Conservation (phyloP, 805 yeast genomes). For the Yamadazyma sp. region DNA sequence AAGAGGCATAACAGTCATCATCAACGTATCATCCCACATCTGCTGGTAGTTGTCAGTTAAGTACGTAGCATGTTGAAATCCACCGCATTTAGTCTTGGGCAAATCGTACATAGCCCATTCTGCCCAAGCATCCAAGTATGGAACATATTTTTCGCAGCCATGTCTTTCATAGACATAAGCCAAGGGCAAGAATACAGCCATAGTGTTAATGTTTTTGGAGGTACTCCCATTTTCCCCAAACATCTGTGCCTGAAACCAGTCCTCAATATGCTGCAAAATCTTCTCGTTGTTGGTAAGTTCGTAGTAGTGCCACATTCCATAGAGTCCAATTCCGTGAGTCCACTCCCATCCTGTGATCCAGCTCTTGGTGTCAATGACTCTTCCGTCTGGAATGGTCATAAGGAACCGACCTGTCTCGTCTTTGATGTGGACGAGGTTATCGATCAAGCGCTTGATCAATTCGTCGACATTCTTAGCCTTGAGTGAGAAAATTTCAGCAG, state of each 20-base stretch:
- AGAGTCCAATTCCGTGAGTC: slow-evolving; percentile 39
- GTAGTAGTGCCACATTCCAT: slow-evolving; percentile 39
- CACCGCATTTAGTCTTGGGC: slow-evolving; percentile 32
- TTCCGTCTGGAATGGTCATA: slow-evolving; percentile 29
- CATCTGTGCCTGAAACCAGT: slow-evolving; percentile 31
- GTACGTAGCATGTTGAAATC: slow-evolving; percentile 35
- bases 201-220: slow-evolving; percentile 33
- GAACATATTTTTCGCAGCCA: slow-evolving; percentile 18
- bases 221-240: slow-evolving; percentile 30
- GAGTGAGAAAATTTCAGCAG: slow-evolving; percentile 16
- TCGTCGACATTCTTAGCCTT: slow-evolving; percentile 17
- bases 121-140: slow-evolving; percentile 34
- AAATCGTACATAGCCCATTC: slow-evolving; percentile 34
- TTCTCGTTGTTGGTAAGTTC: slow-evolving; percentile 24
- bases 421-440: slow-evolving; percentile 26
- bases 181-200: slow-evolving; percentile 34
- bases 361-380: slow-evolving; percentile 37
- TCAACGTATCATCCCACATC: slow-evolving; percentile 31
- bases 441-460: slow-evolving; percentile 20
- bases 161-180: slow-evolving; percentile 28
- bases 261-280: slow-evolving; percentile 22
- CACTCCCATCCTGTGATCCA: slow-evolving; percentile 42
- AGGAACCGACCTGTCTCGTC: slow-evolving; percentile 32
- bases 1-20: slow-evolving; percentile 39
- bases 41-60: slow-evolving; percentile 28